Conservation (phyloP, 23 red algal genomes). For the Agarophyton chilense region DNA sequence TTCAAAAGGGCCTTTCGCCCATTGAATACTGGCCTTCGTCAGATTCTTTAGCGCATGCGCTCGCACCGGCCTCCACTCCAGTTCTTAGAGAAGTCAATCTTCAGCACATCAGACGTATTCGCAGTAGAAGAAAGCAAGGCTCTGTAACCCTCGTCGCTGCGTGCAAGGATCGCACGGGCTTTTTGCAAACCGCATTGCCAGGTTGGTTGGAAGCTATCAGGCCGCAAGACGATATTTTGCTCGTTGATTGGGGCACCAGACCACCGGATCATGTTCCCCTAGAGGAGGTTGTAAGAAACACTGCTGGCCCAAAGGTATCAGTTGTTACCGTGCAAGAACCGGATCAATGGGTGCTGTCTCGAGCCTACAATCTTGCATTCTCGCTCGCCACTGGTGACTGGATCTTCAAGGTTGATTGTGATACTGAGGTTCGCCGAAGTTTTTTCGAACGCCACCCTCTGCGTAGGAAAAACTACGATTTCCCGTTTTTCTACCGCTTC, state of each 20-base stretch:
- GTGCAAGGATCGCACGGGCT: constrained; percentile 64
- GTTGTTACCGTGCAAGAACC: constrained; percentile 53
- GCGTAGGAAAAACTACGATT: not conserved
- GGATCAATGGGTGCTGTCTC: constrained; percentile 47
- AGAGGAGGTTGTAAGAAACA: constrained; percentile 27
- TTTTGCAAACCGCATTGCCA: constrained; percentile 64
- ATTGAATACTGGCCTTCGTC: constrained; percentile 41
- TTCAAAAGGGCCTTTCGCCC: constrained; percentile 13
- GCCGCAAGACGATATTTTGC: constrained; percentile 54
- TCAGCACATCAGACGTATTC: constrained; percentile 17
- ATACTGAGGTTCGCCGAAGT: constrained; percentile 55
- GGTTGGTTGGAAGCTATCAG: constrained; percentile 35
- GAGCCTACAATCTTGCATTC: constrained; percentile 65
- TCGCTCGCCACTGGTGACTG: constrained; percentile 61
- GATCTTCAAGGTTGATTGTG: constrained; percentile 82
- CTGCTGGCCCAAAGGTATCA: constrained; percentile 26
- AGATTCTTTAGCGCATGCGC: constrained; percentile 34
- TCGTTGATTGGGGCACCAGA: constrained; percentile 70
- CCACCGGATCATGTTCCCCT: constrained; percentile 69
- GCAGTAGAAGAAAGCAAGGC: constrained; percentile 25
- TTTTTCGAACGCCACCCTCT: constrained; percentile 41
- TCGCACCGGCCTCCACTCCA: constrained; percentile 6
- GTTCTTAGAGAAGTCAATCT: constrained; percentile 10
- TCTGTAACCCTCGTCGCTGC: constrained; percentile 52
- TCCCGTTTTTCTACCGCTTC: constrained; percentile 55